Evolutionary conservation across 345 rosid species (phyloP).

Genomic region (Sonneratia caseolaris): DNA sequence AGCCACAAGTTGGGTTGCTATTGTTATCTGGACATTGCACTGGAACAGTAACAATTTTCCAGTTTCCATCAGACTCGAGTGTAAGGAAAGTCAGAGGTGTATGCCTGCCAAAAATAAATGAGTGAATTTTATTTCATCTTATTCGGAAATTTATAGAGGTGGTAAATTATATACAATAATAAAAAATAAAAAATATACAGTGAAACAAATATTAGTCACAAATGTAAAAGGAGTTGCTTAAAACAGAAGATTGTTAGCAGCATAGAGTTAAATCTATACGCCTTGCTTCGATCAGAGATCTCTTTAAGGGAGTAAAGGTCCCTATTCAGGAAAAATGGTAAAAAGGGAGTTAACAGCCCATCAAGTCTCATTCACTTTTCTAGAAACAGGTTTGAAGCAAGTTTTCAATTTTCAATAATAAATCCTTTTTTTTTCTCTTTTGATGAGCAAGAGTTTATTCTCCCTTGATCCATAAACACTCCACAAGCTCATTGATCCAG

Average conservation of each 20-base stretch:
- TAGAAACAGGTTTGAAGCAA: no score
- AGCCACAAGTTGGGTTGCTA: conserved; percentile 18
- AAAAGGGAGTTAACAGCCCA: background rate
- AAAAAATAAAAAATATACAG: background rate
- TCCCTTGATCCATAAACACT: no score
- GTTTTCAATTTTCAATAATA: no score
- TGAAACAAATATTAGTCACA: background rate
- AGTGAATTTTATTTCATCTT: background rate
- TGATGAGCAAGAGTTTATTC: background rate
- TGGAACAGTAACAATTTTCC: conserved; percentile 27
- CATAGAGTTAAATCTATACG: no score
- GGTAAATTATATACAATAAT: background rate
- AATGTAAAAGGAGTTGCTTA: background rate
- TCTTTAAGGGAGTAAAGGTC: no score
- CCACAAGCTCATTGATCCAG: no score
- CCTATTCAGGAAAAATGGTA: no score
- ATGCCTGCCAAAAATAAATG: conserved; percentile 15
- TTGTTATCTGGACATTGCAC: conserved; percentile 20
- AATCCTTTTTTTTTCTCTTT: no score
- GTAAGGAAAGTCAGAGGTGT: conserved; percentile 22
- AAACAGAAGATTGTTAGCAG: no score
- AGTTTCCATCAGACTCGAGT: conserved; percentile 19
- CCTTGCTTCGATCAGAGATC: no score
- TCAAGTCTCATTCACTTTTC: no score
- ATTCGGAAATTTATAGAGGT: background rate